phyloP scores from a whole-genome alignment of 257 asterid genomes.

The Primulina tabacum region DNA sequence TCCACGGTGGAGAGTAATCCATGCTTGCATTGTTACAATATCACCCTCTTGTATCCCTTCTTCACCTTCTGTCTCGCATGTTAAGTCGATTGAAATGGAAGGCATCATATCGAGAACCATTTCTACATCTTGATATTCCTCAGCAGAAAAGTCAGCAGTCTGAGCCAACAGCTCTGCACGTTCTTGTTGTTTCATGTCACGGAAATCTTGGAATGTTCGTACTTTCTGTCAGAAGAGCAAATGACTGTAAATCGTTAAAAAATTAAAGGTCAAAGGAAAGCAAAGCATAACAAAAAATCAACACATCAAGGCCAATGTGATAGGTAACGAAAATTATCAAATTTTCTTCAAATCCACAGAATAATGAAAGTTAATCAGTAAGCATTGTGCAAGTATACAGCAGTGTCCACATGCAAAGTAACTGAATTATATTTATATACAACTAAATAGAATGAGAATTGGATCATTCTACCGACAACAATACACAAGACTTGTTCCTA shows the following conservation, averaged over 20 bases:
- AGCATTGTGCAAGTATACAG: neutral
- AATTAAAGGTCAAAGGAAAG: conserved; percentile 7
- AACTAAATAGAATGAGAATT: neutral
- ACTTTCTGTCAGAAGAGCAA: conserved; percentile 57
- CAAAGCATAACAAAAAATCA: neutral
- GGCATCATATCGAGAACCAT: conserved; percentile 93
- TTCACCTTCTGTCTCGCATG: conserved; percentile 99
- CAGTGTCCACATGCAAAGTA: neutral
- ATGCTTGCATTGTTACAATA: conserved; percentile 88
- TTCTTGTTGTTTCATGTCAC: conserved; percentile 67
- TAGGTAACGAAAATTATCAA: neutral
- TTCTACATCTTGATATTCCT: conserved; percentile 83
- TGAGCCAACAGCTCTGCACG: conserved; percentile 80
- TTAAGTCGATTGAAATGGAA: conserved; percentile 65
- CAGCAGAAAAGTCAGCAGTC: conserved; percentile 73
- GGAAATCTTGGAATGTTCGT: conserved; percentile 82
- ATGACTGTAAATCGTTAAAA: conserved; percentile 1
- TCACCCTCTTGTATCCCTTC: conserved; percentile 97
- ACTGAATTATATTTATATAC: neutral
- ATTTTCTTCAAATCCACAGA: neutral
- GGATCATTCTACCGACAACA: neutral
- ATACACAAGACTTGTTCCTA: neutral
- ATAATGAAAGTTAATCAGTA: neutral
- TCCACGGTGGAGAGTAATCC: conserved; percentile 77
- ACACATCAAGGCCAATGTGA: neutral